phyloP scores from a whole-genome alignment of 768 basidiomycete species.

The Tylopilus intermedius region DNA sequence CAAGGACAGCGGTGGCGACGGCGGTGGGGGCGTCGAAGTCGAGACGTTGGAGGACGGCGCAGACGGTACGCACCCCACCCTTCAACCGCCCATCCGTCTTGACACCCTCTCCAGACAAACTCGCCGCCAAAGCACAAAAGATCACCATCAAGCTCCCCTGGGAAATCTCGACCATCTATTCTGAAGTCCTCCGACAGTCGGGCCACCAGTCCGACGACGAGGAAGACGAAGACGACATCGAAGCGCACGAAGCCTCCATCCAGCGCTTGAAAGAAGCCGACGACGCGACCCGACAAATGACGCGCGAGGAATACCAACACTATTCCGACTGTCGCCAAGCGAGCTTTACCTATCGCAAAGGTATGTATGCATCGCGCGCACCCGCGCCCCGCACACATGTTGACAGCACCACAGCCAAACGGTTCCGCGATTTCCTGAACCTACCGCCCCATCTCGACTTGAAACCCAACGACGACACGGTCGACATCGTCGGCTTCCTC shows the following conservation, averaged over 20 bases:
- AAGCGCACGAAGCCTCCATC: constrained; percentile 92
- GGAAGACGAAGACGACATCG: constrained; percentile 93
- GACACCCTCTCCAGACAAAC: constrained; percentile 48
- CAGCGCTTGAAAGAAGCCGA: constrained; percentile 91
- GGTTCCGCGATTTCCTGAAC: constrained; percentile 92
- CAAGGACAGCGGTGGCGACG: constrained; percentile 83
- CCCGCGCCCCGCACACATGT: not conserved
- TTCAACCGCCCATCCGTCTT: not conserved
- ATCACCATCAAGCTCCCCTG: constrained; percentile 94
- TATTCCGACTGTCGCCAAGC: constrained; percentile 97
- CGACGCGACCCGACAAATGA: constrained; percentile 93
- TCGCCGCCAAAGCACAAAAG: constrained; percentile 81
- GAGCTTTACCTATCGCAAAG: constrained; percentile 95
- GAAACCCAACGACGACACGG: constrained; percentile 88
- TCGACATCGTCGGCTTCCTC: constrained; percentile 95
- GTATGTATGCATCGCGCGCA: constrained; percentile 35
- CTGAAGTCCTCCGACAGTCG: constrained; percentile 71
- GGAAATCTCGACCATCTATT: constrained; percentile 90
- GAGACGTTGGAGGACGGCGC: constrained; percentile 80
- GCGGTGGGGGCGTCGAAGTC: constrained; percentile 74
- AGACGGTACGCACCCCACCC: constrained; percentile 49
- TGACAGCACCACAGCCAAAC: constrained; percentile 58
- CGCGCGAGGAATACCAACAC: constrained; percentile 92
- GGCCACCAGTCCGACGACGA: constrained; percentile 89
- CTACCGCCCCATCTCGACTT: constrained; percentile 82